Evolutionary conservation across 257 asterid genomes (phyloP), one percentile per base, ranked within the genome.

Genomic region (Przewalskia tangutica): DNA sequence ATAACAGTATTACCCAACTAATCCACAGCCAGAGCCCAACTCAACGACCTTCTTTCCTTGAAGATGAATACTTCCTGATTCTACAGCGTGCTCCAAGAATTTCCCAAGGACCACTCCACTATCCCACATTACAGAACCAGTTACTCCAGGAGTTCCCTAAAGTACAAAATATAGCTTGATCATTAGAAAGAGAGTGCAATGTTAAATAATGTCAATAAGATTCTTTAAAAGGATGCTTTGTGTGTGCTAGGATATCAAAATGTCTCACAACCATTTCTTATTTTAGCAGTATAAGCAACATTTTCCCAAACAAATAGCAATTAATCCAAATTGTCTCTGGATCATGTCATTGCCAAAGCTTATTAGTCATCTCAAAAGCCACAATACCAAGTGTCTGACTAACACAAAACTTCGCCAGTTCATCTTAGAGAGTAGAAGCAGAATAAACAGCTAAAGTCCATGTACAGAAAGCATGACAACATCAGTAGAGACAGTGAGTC

Each of bases 121-220:
- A 86, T 93, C 98, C 98, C 98, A 95, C 98, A 95, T 92, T 83
- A 93, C 98, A 32, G 98, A 65, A 79, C 98, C 98, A 77, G 98
- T 95, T 83, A 95, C 98, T 77, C 98, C 98, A 38, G 98, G 97
- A 80, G 97, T 86, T 58, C 85, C 96, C 97, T 93, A 87, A 71
- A 84, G 32, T 82, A 56, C 80, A 83, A 82, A 54, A 83, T 12
- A 66, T 67, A 40, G 64, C 82, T 50, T 55, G 51, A 64, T 46
- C 7, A 5, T 32, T 50, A 50, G 75, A 32, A 51, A 27, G 27
- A 18, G 36, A 27, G 17, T 14, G 13, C 2, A 23, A 10, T 4
- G 0, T n/a, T 42, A 17, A 70, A 70, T 18, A 70, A 70, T 18
- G 77, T 17, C 54, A 5, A 68, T 68, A 6, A 68, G 55, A 68